A percentile compares a stretch with the other conserved stretches of the same genome.
phyloP scores from a whole-genome alignment of 768 basidiomycete species.

The Strobilomyces confusus region DNA sequence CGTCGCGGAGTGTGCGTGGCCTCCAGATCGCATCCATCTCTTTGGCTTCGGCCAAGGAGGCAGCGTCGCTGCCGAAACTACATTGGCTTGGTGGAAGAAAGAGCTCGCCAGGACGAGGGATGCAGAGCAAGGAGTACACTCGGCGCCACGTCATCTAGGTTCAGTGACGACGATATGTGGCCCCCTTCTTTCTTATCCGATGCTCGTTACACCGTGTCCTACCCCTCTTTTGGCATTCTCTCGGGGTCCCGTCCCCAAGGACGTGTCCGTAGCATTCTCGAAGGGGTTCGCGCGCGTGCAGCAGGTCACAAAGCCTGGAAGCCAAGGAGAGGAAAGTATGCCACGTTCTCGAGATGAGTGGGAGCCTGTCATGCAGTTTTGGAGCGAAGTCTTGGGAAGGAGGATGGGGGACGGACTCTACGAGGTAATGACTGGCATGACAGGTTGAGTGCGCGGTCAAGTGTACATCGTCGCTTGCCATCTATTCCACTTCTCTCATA shows the following conservation, averaged over 20 bases:
- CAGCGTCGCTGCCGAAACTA: constrained; percentile 66
- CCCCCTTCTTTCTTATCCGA: constrained; percentile 76
- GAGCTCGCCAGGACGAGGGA: constrained; percentile 15
- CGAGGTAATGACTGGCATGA: constrained; percentile 52
- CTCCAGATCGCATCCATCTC: constrained; percentile 65
- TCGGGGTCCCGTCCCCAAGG: constrained; percentile 44
- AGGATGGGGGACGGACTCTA: constrained; percentile 61
- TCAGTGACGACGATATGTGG: constrained; percentile 70
- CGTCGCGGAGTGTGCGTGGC: constrained; percentile 59
- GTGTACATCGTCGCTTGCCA: too few species aligned
- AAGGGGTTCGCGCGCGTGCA: constrained; percentile 53
- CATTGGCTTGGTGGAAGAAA: constrained; percentile 52
- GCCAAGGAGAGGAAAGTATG: constrained; percentile 53
- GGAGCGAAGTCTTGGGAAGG: constrained; percentile 63
- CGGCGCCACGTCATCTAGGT: constrained; percentile 41
- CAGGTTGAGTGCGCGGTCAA: neutral
- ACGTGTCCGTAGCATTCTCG: constrained; percentile 48
- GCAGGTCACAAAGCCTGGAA: constrained; percentile 45
- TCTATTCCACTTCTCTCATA: too few species aligned
- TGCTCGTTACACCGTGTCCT: constrained; percentile 43
- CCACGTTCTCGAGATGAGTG: constrained; percentile 72
- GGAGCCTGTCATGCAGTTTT: constrained; percentile 83
- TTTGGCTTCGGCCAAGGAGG: constrained; percentile 92
- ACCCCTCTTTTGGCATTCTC: constrained; percentile 64
- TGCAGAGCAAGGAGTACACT: constrained; percentile 4